Conservation (phyloP, 2,329 filamentous ascomycete genomes). For the Claviceps paspali region DNA sequence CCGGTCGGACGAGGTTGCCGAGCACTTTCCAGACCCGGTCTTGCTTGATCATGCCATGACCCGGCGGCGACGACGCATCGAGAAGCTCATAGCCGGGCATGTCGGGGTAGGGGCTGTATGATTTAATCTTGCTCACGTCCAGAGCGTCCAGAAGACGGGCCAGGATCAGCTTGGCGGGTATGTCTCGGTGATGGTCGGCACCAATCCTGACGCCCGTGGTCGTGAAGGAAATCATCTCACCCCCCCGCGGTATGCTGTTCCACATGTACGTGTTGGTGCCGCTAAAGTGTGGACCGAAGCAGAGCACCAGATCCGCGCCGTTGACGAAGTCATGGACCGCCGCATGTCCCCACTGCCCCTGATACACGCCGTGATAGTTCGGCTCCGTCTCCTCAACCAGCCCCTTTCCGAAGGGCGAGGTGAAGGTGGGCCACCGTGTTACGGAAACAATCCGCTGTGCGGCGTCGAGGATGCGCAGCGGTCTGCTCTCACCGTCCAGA, state of each 20-base stretch:
- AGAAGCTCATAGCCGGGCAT: conserved; percentile 13
- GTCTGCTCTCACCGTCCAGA: conserved; percentile 33
- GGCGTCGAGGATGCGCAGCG: conserved; percentile 24
- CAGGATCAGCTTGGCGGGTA: conserved; percentile 10
- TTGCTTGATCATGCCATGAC: conserved; percentile 13
- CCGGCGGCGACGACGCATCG: conserved; percentile 1
- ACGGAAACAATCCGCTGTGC: conserved; percentile 26
- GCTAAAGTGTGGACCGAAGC: conserved; percentile 30
- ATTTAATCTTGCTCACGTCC: conserved; percentile 10
- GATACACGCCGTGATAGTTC: conserved; percentile 34
- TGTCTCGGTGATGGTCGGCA: conserved; percentile 16
- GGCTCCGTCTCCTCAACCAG: conserved; percentile 30
- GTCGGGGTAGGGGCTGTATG: conserved; percentile 13
- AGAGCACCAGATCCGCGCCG: conserved; percentile 27
- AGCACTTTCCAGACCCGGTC: conserved; percentile 32
- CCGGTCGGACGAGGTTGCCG: conserved; percentile 29
- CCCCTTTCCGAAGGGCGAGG: conserved; percentile 32
- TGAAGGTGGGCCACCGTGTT: conserved; percentile 32
- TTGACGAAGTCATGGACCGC: conserved; percentile 22
- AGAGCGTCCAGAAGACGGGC: conserved; percentile 10
- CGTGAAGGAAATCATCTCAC: conserved; percentile 18
- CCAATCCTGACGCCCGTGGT: conserved; percentile 18
- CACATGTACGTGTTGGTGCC: conserved; percentile 28
- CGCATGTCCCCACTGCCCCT: conserved; percentile 23
- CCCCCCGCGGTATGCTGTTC: conserved; percentile 20